Base-by-base conservation (phyloP, 108 stramenopile species). In the Cyclotella cryptica region DNA sequence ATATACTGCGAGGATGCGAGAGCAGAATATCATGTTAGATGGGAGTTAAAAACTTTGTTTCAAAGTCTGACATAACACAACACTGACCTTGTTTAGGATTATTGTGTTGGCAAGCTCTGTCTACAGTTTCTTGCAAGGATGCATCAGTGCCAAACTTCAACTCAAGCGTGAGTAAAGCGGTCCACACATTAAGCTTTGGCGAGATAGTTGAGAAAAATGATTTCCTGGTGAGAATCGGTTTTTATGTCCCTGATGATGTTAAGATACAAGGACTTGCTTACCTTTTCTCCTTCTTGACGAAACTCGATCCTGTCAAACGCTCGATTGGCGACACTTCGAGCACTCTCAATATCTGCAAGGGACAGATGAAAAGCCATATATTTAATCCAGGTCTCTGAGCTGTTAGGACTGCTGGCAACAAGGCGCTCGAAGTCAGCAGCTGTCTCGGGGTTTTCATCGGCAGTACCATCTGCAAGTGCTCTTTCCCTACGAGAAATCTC, bases 301-400 rank as follows among this genome's bases (percentile, higher is more conserved):
- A 98, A 98, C 46, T 94, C 94, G 55, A 99, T 97, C 26, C 95
- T 83, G 28, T 96, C 88, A 41, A 98, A 85, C 21, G 96, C 97
- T 18, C 95, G 84, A 41, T 96, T 86, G 39, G 95, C 97, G 47
- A 99, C 93, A 63, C 79, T 80, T 1, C 98, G 89, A 35, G 97
- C 97, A 57, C 88, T 87, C 28, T 96, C 91, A 24, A 97, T 89
- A 68, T 99, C 97, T 13, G 96, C 96, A 44, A 96, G 78, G 15
- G 94, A 92, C 46, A 99, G 70, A 72, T 98, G 89, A 84, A 92
- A 99, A 10, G 98, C 98, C 97, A 99, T 99, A 84, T 93, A 99
- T 47, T 91, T 89, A 44, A 99, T 97, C 98, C 98, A 99, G 18
- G 87, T 64, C 53, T 97, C 91, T 5, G 96, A 96, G 39, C 85